Evolutionary conservation across 2,329 filamentous ascomycete genomes (phyloP), one percentile per base, ranked within the genome.

Genomic region (Ophiocordyceps camponoti-saundersi): DNA sequence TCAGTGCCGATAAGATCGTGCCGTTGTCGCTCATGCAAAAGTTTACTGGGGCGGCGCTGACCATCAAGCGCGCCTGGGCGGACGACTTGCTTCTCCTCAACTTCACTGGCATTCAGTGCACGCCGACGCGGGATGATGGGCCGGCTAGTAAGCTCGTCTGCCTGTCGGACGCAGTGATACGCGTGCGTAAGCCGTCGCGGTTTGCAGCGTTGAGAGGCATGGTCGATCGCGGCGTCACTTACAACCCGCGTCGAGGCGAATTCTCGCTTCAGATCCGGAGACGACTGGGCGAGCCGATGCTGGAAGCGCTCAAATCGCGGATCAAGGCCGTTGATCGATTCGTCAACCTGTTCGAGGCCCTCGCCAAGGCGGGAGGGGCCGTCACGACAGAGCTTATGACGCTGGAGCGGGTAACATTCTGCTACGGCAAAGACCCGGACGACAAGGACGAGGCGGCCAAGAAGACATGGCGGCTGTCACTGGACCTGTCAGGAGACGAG

Each of bases 261-360:
- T 82, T 87, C 58, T 71, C 71, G 16, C 65, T 87, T 46, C 68
- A 72, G 8, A 64, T 86, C 36, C 69, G 72, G 11, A 72, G 76
- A 1, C 64, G 67, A 2, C 72, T 82, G 43, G 80, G 80, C 20
- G 65, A 68, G 42, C 68, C 78, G 1, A 69, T 82, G 15, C 61
- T 86, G 4, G 68, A 72, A 4, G 64, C 69, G n/a, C 67, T 88
- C 20, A 66, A 70, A 50, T 66, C 71, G 45, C 72, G 79, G 26
- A 66, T 88, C 43, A 72, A 77, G 53, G 75, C 79, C 13, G 75
- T 92, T 48, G 77, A 84, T 55, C 75, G 81, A 20, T 70, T 92
- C 26, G 79, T 86, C 39, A 73, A 74, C 42, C 85, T 85, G 55
- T 68, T 87, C 23, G 73, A 79, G 42, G 77, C 80, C 1, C 73